Conservation (phyloP, 257 asterid genomes). For the Plantago major region DNA sequence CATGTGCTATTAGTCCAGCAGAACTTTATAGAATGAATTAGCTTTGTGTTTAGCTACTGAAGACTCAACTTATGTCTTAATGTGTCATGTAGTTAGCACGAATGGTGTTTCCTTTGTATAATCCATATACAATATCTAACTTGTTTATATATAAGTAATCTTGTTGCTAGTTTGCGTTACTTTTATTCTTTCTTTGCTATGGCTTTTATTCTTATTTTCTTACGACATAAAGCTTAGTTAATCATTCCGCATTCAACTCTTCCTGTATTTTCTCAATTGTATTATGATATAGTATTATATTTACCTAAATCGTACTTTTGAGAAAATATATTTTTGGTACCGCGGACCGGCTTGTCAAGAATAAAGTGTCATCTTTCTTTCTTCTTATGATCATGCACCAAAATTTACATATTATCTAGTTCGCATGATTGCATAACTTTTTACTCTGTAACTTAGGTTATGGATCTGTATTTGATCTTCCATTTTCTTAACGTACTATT, state of each 20-base stretch:
- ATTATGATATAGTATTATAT: too few relatives aligned
- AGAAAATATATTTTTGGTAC: too few relatives aligned
- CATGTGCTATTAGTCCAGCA: background rate
- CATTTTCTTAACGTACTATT: background rate
- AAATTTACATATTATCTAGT: background rate
- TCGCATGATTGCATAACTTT: slow-evolving; percentile 10
- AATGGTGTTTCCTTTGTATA: background rate
- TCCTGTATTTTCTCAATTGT: background rate
- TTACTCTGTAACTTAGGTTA: background rate
- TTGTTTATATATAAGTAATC: slow-evolving; percentile 3
- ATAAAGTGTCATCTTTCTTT: background rate
- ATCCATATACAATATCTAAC: background rate
- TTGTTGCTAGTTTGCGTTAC: slow-evolving; percentile 17
- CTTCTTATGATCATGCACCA: slow-evolving; percentile 11
- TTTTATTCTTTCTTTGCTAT: background rate
- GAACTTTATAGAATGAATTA: background rate
- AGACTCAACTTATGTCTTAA: slow-evolving; percentile 3
- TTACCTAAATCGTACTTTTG: too few relatives aligned
- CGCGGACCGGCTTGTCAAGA: too few relatives aligned
- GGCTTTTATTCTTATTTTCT: too few relatives aligned
- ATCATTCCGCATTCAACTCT: background rate
- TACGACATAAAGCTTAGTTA: background rate
- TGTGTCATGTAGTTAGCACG: background rate
- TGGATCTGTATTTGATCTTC: background rate
- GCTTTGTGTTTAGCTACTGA: background rate